Evolutionary conservation across 768 basidiomycete genomes (phyloP).

Genomic region (Amanita fuliginea): DNA sequence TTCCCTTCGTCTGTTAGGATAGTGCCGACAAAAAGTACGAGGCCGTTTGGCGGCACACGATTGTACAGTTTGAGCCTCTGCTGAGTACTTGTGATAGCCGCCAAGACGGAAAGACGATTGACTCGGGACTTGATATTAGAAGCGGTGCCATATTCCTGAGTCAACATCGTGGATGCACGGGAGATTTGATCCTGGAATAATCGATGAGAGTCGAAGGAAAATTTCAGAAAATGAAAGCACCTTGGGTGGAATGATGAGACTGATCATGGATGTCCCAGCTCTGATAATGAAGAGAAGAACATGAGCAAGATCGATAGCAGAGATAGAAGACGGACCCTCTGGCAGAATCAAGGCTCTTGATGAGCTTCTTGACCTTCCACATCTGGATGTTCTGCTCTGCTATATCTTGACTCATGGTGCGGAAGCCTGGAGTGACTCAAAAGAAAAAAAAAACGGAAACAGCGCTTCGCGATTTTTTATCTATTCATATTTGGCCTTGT

Average conservation of each 20-base stretch:
- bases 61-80: constrained; percentile 96
- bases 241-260: constrained; percentile 93
- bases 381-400: constrained; percentile 96
- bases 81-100: constrained; percentile 97
- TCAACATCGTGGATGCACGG: constrained; percentile 89
- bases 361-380: constrained; percentile 99
- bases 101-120: constrained; percentile 93
- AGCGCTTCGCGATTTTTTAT: not conserved
- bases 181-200: constrained; percentile 78
- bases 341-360: constrained; percentile 93
- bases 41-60: constrained; percentile 91
- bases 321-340: constrained; percentile 49
- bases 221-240: constrained; percentile 23
- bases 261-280: constrained; percentile 98
- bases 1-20: constrained; percentile 98
- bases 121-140: constrained; percentile 99
- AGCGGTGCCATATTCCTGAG: constrained; percentile 97
- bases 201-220: constrained; percentile 6
- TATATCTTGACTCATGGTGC: constrained; percentile 66
- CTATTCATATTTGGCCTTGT: constrained; percentile 14
- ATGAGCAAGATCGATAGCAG: constrained; percentile 10
- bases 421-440: constrained; percentile 13
- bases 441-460: constrained; percentile 2
- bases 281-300: constrained; percentile 24
- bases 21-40: constrained; percentile 96